These are phyloP conservation scores for Pneumocystis murina DNA, from an alignment of 1,139 yeast genomes.

Conservation along the genomic window DNA sequence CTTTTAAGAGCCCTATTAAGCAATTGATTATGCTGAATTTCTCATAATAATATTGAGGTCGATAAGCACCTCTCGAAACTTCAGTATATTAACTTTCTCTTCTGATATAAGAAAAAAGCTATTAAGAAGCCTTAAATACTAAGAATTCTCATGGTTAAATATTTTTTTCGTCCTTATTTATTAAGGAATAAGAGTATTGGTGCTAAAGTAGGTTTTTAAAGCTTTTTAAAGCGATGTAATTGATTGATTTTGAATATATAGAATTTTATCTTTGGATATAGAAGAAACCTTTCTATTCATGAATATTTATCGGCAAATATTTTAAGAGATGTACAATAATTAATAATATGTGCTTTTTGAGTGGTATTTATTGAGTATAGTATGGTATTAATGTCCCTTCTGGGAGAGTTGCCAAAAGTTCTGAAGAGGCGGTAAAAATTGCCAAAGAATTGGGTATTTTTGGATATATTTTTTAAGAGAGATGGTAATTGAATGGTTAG, in stretches of 20 bases:
- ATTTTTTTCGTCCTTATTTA: not conserved
- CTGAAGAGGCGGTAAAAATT: slow-evolving; percentile 71
- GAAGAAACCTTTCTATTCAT: slow-evolving; percentile 69
- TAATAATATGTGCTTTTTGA: not conserved
- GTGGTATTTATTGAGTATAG: slow-evolving; percentile 6
- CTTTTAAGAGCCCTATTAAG: not conserved
- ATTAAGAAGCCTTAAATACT: not conserved
- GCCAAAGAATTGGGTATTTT: slow-evolving; percentile 39
- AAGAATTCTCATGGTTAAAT: not conserved
- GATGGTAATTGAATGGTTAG: slow-evolving; percentile 20
- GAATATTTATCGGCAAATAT: slow-evolving; percentile 92
- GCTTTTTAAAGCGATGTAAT: not conserved
- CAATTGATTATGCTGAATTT: too few relatives aligned
- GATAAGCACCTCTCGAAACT: not conserved
- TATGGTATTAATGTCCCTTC: slow-evolving; percentile 86
- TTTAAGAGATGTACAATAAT: slow-evolving; percentile 32
- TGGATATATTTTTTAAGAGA: too few relatives aligned
- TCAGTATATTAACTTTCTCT: not conserved
- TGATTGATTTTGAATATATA: slow-evolving; percentile 1
- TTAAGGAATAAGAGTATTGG: not conserved
- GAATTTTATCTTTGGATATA: slow-evolving; percentile 14
- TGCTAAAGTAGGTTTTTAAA: not conserved
- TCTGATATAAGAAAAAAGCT: not conserved
- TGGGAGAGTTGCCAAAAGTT: slow-evolving; percentile 82
- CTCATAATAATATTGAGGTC: not conserved